Evolutionary conservation across 805 yeast species (phyloP).

Genomic region (Grigorovia yakushimaensis): DNA sequence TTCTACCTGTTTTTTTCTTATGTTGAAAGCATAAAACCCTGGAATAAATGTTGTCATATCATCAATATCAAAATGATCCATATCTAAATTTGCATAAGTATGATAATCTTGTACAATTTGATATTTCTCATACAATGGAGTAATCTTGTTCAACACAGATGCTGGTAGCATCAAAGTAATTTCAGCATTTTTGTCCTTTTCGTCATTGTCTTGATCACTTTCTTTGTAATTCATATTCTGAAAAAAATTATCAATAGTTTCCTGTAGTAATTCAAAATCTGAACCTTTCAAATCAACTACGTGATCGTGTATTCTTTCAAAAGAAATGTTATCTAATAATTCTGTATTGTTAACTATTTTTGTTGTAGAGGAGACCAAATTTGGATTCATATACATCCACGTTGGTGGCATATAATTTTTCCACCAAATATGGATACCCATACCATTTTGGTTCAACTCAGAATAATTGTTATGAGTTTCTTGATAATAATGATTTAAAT

Average conservation of each 20-base stretch:
- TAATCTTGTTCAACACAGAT: slow-evolving; percentile 10
- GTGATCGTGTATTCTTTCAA: slow-evolving; percentile 11
- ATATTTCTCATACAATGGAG: neutral
- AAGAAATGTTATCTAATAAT: slow-evolving; percentile 11
- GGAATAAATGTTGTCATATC: slow-evolving; percentile 42
- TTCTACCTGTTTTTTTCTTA: neutral
- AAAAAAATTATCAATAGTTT: slow-evolving; percentile 11
- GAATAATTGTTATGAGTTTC: slow-evolving; percentile 1
- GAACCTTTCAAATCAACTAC: slow-evolving; percentile 42
- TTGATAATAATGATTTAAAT: slow-evolving; percentile 35
- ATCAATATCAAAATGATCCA: slow-evolving; percentile 61
- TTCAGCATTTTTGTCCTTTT: slow-evolving; percentile 5
- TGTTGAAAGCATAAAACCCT: slow-evolving; percentile 49
- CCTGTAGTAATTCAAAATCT: slow-evolving; percentile 21
- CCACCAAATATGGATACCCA: slow-evolving; percentile 69
- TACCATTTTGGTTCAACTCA: too few species aligned
- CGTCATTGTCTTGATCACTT: slow-evolving; percentile 1
- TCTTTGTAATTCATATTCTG: too few species aligned
- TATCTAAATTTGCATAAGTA: slow-evolving; percentile 45
- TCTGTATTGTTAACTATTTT: slow-evolving; percentile 15
- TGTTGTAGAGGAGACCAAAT: slow-evolving; percentile 18
- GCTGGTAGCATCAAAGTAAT: slow-evolving; percentile 14
- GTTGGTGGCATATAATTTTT: slow-evolving; percentile 89
- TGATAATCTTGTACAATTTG: slow-evolving; percentile 26
- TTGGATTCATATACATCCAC: slow-evolving; percentile 48